Evolutionary conservation across 2,329 filamentous ascomycete species (phyloP).

Genomic region (Calonectria naviculata): DNA sequence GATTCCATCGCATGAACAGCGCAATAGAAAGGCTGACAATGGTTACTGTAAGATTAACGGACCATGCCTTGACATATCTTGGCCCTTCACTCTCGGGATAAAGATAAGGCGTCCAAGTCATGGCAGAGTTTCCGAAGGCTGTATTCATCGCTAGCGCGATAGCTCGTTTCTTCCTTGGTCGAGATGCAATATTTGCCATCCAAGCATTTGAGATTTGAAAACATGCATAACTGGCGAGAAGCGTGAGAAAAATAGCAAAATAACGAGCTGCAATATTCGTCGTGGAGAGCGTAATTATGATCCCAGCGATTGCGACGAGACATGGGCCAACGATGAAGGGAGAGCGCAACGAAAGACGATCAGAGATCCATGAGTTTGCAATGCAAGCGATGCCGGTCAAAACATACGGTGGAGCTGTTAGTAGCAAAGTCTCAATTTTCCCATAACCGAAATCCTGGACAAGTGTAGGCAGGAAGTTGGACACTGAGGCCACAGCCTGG

Average conservation of each 20-base stretch:
- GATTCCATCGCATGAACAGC: no score
- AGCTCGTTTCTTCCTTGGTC: slow-evolving; percentile 24
- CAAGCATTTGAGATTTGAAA: slow-evolving; percentile 27
- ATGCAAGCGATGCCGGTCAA: slow-evolving; percentile 41
- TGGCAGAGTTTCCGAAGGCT: no score
- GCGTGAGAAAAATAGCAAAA: slow-evolving; percentile 35
- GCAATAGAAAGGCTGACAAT: no score
- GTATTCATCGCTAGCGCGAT: slow-evolving; percentile 29
- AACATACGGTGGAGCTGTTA: slow-evolving; percentile 44
- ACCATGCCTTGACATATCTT: no score
- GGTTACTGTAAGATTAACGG: no score
- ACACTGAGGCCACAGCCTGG: slow-evolving; percentile 43
- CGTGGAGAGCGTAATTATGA: slow-evolving; percentile 31
- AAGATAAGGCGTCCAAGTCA: no score
- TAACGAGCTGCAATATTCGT: slow-evolving; percentile 33
- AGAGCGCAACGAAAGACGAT: slow-evolving; percentile 37
- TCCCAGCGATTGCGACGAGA: slow-evolving; percentile 15
- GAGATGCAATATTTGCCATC: slow-evolving; percentile 24
- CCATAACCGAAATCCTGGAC: slow-evolving; percentile 42
- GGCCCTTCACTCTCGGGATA: no score
- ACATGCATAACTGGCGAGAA: slow-evolving; percentile 28
- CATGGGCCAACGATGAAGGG: slow-evolving; percentile 22
- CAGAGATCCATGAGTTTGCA: slow-evolving; percentile 44
- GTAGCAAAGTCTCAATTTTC: slow-evolving; percentile 41
- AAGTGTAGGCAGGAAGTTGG: slow-evolving; percentile 46